Evolutionary conservation across 169 alveolate species (phyloP).

Genomic region (Besnoitia besnoiti): DNA sequence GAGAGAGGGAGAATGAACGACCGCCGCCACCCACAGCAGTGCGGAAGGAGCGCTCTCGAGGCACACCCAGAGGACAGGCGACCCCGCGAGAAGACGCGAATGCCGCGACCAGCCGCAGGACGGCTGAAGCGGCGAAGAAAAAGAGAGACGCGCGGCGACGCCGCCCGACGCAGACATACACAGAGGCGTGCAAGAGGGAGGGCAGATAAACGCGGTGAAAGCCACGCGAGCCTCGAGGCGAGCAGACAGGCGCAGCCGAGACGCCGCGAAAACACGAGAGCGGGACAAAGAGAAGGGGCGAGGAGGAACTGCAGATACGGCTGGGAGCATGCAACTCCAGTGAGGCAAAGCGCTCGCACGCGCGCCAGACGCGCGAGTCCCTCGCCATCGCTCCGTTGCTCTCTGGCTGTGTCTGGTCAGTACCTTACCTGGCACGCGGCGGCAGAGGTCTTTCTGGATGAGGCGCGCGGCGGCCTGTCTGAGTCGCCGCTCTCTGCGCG

Average conservation of each 20-base stretch:
- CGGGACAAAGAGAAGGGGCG: too few species aligned
- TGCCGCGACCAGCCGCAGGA: too few species aligned
- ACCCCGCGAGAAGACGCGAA: background rate
- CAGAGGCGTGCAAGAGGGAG: too few species aligned
- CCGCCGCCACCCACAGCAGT: background rate
- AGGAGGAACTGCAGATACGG: too few species aligned
- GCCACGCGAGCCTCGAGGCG: too few species aligned
- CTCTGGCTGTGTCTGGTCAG: background rate
- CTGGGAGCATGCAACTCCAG: too few species aligned
- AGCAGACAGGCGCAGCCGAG: too few species aligned
- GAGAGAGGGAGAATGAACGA: background rate
- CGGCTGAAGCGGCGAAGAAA: background rate
- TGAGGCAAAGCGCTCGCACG: too few species aligned
- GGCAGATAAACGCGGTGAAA: too few species aligned
- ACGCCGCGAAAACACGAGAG: too few species aligned
- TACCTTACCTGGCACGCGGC: background rate
- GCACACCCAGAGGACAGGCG: constrained; percentile 6
- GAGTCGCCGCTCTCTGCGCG: background rate
- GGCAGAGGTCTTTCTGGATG: background rate
- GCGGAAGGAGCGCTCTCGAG: too few species aligned
- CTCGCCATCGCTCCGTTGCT: background rate
- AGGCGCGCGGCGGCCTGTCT: constrained; percentile 9
- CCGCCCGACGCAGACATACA: too few species aligned
- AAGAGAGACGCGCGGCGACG: background rate
- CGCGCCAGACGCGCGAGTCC: background rate